Base-by-base conservation (phyloP, 352 stramenopile genomes). In the Phytophthora pisi region DNA sequence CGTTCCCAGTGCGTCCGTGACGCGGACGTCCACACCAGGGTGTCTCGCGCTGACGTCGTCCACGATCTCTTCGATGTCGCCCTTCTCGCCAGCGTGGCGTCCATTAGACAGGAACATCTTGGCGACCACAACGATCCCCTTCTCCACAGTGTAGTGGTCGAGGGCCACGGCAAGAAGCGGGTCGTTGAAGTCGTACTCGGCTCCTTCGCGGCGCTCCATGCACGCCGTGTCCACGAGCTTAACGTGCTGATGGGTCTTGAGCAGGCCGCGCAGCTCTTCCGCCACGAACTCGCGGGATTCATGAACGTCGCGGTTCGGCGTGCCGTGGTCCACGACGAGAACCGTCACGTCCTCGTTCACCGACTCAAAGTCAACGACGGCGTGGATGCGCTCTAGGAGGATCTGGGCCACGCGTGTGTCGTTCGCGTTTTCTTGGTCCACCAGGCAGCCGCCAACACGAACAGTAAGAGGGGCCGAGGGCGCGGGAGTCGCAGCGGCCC, bases 171-270 rank as follows among this genome's bases (percentile, higher is more conserved):
- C 69, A 8, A 96, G 62, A n/a, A 95, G 67, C 9, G 89, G 89
- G 26, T 95, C 85, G 56, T 94, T 94, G 38, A 93, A 96, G 57
- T 92, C 87, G 63, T 84, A 95, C 49, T 88, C 75, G 0, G 69
- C 8, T 20, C 84, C 83, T 42, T 93, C 82, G 34, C 81, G 82
- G 26, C 86, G 80, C 72, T 96, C 87, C 86, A 96, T 93, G 58
- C 82, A 91, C 11, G 81, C 82, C 2, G 84, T 87, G 2, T 63
- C 68, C 0, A 95, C 83, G 0, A 80, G 47, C 36, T 77, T 73
- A 4, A 89, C 86, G 3, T 73, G 58, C 8, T 84, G 58, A 9
- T 85, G 66, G 10, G 68, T 47, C 9, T 72, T 61, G 0, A 76
- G 18, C 38, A 92, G 45, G 0, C 31, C 65, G 47, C 79, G 69